A percentile compares a stretch with the other conserved stretches of the same genome.
Conservation (phyloP, 805 yeast species). For the Phaffomyces opuntiae region DNA sequence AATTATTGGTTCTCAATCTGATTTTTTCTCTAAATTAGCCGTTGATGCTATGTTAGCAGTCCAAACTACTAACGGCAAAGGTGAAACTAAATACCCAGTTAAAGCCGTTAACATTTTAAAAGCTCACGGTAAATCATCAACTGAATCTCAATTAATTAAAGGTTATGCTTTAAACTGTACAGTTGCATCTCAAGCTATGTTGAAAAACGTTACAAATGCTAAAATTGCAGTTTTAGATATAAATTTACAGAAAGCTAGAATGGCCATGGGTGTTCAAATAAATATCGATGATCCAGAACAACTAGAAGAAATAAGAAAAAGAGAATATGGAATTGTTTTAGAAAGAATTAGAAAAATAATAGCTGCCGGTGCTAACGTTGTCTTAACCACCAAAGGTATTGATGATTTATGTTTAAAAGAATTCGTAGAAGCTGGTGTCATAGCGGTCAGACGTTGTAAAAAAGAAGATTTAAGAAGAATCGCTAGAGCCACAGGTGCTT, state of each 20-base stretch:
- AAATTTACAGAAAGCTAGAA: constrained; percentile 89
- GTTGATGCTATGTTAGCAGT: constrained; percentile 96
- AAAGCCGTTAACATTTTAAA: constrained; percentile 94
- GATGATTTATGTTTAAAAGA: constrained; percentile 97
- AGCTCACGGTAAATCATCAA: constrained; percentile 92
- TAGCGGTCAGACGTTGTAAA: constrained; percentile 92
- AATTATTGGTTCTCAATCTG: constrained; percentile 90
- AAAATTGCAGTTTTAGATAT: constrained; percentile 91
- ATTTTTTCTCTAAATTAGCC: constrained; percentile 81
- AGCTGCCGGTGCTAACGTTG: constrained; percentile 79
- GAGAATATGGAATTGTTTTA: constrained; percentile 66
- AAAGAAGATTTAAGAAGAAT: constrained; percentile 95
- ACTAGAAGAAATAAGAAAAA: constrained; percentile 86
- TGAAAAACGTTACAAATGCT: constrained; percentile 53
- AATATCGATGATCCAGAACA: constrained; percentile 97
- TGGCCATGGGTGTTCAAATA: constrained; percentile 98
- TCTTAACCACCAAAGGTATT: constrained; percentile 91
- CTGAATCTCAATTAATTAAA: constrained; percentile 77
- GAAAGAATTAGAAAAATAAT: constrained; percentile 82
- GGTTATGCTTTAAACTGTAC: constrained; percentile 98
- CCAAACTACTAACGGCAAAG: constrained; percentile 80
- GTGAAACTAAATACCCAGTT: constrained; percentile 88
- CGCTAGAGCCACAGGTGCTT: constrained; percentile 97
- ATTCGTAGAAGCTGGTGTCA: constrained; percentile 81
- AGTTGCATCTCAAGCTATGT: constrained; percentile 96